phyloP scores from a whole-genome alignment of 352 stramenopile genomes.

The Phytophthora sp. region DNA sequence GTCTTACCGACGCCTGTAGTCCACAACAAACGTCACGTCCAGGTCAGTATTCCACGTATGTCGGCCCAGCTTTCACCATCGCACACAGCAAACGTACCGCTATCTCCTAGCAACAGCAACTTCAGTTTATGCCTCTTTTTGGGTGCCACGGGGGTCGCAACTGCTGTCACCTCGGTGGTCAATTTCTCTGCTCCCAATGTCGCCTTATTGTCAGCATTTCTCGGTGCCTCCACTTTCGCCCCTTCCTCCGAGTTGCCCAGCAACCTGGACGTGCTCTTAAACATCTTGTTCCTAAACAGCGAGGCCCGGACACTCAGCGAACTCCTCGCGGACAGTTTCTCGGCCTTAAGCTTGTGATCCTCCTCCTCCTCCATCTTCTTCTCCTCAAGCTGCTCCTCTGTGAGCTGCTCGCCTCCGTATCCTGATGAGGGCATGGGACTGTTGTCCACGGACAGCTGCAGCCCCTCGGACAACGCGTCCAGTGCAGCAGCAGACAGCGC shows the following conservation, averaged over 20 bases:
- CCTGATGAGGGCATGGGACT: slow-evolving; percentile 34
- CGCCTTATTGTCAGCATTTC: slow-evolving; percentile 14
- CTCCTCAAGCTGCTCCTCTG: slow-evolving; percentile 83
- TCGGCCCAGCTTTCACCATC: not conserved
- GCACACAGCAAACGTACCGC: slow-evolving; percentile 45
- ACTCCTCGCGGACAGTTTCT: slow-evolving; percentile 72
- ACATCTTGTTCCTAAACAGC: slow-evolving; percentile 83
- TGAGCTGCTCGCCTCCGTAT: slow-evolving; percentile 44
- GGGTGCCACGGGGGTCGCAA: slow-evolving; percentile 37
- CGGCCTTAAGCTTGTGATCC: slow-evolving; percentile 79
- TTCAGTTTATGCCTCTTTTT: slow-evolving; percentile 91
- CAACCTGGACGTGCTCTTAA: slow-evolving; percentile 53
- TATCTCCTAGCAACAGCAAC: slow-evolving; percentile 91
- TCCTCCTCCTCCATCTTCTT: slow-evolving; percentile 90
- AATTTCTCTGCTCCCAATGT: slow-evolving; percentile 26
- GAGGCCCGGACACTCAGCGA: slow-evolving; percentile 70
- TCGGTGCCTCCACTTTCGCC: slow-evolving; percentile 20
- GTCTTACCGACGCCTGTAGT: slow-evolving; percentile 89
- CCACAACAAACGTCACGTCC: slow-evolving; percentile 2
- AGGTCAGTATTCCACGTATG: slow-evolving; percentile 11
- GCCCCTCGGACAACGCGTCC: slow-evolving; percentile 74
- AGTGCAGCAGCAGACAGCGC: slow-evolving; percentile 79
- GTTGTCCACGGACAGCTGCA: slow-evolving; percentile 79
- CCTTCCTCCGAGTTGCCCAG: slow-evolving; percentile 36
- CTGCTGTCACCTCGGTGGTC: slow-evolving; percentile 14